phyloP scores from a whole-genome alignment of 148 eudicot species.

The Vaccinium macrocarpon region DNA sequence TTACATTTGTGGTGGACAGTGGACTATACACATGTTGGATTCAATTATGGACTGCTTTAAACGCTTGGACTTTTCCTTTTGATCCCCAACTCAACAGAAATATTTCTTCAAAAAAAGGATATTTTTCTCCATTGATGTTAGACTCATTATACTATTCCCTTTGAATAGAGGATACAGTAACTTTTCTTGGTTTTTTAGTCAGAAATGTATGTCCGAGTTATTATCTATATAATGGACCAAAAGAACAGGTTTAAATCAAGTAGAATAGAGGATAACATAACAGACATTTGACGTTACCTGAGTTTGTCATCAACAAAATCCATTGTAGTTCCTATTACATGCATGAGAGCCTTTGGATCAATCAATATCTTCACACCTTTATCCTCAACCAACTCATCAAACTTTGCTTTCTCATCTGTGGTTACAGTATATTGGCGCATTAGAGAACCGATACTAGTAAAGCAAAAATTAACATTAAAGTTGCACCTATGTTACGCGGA shows the following conservation, averaged over 20 bases:
- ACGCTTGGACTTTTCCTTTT: not conserved
- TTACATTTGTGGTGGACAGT: not conserved
- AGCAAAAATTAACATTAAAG: not conserved
- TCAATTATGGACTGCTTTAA: not conserved
- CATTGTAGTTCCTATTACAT: conserved; percentile 95
- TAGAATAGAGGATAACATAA: not conserved
- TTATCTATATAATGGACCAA: not conserved
- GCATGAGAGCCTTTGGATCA: conserved; percentile 98
- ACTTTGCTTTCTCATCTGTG: conserved; percentile 92
- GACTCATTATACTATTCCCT: not conserved
- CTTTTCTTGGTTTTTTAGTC: not conserved
- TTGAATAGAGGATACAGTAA: not conserved
- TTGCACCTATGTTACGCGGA: no score
- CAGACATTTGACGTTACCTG: conserved; percentile 39
- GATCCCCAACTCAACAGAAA: not conserved
- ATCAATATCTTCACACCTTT: conserved; percentile 92
- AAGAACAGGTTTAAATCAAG: not conserved
- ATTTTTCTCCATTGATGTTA: not conserved
- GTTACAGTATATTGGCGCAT: not conserved
- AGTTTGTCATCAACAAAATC: conserved; percentile 94
- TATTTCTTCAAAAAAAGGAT: not conserved
- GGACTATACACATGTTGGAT: not conserved
- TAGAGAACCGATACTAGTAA: not conserved
- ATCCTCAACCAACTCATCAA: conserved; percentile 93
- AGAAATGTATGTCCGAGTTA: not conserved